Evolutionary conservation across 2,329 filamentous ascomycete species (phyloP), one percentile per base, ranked within the genome.

Genomic region (Arthrobotrys sinensis): DNA sequence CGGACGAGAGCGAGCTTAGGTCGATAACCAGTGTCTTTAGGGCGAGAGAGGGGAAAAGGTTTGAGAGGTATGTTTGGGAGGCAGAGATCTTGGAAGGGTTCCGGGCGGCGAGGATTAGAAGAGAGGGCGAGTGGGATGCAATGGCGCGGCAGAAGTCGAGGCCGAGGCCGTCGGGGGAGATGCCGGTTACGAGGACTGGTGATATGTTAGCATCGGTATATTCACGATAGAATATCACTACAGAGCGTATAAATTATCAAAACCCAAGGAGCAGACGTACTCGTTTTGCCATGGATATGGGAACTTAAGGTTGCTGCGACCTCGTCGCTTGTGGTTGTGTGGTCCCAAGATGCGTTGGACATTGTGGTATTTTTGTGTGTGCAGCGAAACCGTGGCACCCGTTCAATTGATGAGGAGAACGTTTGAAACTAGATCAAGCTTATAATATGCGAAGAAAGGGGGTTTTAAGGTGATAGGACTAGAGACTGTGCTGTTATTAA

Each of bases 21-120:
- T 86, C 85, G 24, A 87, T 83, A 1, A 83, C 53, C 1, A 87
- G 81, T 1, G 81, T 60, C 32, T 84, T 84, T 0, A 82, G 83
- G 24, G 82, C 53, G 21, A 86, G 83, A 0, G 80, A 75, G 0
- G 86, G 84, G 60, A 84, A 71, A 10, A 82, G 66, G 2, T 81
- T 79, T 11, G 69, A 63, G 67, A 88, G 83, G 62, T 82, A 81
- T 2, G 85, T 82, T n/a, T 83, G 83, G 0, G 85, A 85, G 0
- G 83, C 81, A 19, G 85, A 81, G 3, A 85, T 77, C 68, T 87
- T 88, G 12, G 82, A 64, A 4, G 81, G 64, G 53, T 83, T 86
- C 71, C 87, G 87, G 34, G 86, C 86, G 5, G 84, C 86, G 28
- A 88, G 85, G 63, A 87, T 86, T 68, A 88, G 85, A 28, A 85